A percentile compares a stretch with the other conserved stretches of the same genome.
Evolutionary conservation across 73 alveolate genomes (phyloP).

Genomic region (Diophrys sp.): DNA sequence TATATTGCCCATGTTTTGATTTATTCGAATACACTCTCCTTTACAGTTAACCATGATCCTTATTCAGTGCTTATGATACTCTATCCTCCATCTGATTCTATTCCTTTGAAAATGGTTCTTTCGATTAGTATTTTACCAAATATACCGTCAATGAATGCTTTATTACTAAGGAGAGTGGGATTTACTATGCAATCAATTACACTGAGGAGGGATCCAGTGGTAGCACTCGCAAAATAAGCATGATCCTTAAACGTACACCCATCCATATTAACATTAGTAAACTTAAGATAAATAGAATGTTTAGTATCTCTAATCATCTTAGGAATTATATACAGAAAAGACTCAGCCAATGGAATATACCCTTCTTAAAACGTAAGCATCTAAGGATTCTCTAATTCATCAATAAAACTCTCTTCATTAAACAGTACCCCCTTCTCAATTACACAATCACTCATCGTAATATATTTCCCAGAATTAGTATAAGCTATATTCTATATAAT

Average conservation of each 20-base stretch:
- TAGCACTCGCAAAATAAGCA: neutral
- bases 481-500: neutral
- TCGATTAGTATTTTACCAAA: neutral
- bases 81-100: no score
- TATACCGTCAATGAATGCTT: neutral
- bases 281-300: neutral
- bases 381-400: neutral
- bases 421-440: neutral
- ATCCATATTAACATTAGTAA: neutral
- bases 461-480: neutral
- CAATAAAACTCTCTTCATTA: neutral
- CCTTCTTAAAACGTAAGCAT: neutral
- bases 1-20: neutral
- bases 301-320: neutral
- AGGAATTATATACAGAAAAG: neutral
- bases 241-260: neutral
- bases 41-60: neutral
- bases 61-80: no score
- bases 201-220: neutral
- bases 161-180: neutral
- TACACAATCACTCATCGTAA: no score
- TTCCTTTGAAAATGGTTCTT: neutral
- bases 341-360: neutral
- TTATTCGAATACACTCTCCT: neutral
- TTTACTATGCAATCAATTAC: neutral